Percentiles rank a stretch among this genome's conserved stretches.
Evolutionary conservation across 345 rosid species (phyloP).

Genomic region (Reutealis trisperma): DNA sequence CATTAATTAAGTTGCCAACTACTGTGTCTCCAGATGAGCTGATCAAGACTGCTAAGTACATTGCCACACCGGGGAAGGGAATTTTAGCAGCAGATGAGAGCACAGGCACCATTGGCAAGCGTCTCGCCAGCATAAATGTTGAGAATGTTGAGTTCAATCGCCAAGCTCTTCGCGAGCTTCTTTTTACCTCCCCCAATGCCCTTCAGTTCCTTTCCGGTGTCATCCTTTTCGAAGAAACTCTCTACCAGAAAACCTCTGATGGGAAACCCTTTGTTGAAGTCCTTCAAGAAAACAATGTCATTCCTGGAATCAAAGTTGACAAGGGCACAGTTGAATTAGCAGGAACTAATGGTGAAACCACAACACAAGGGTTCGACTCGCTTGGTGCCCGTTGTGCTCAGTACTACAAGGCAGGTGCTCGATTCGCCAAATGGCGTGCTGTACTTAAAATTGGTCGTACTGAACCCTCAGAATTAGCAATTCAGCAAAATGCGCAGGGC

Average conservation of each 20-base stretch:
- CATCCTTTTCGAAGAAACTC: constrained; percentile 95
- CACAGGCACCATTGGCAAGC: constrained; percentile 96
- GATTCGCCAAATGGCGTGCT: constrained; percentile 97
- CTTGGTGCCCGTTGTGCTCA: constrained; percentile 78
- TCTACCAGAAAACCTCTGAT: constrained; percentile 72
- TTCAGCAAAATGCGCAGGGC: constrained; percentile 93
- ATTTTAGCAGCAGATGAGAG: constrained; percentile 97
- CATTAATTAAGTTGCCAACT: too few species aligned
- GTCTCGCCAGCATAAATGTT: constrained; percentile 81
- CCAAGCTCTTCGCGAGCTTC: constrained; percentile 92
- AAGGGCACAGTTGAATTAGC: constrained; percentile 86
- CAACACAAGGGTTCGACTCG: constrained; percentile 90
- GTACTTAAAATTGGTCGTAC: constrained; percentile 85
- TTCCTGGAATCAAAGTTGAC: constrained; percentile 95
- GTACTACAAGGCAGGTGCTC: constrained; percentile 90
- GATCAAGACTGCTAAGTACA: constrained; percentile 86
- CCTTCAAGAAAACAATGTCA: constrained; percentile 73
- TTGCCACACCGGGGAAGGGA: constrained; percentile 92
- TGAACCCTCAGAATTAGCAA: constrained; percentile 77
- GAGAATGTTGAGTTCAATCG: constrained; percentile 95
- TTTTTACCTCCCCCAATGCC: constrained; percentile 74
- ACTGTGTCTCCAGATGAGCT: constrained; percentile 63
- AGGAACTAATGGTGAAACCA: constrained; percentile 87
- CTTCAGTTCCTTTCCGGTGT: constrained; percentile 83
- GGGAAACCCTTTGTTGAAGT: constrained; percentile 85